A percentile compares a stretch with the other conserved stretches of the same genome.
phyloP scores from a whole-genome alignment of 306 rosid species.

The Castanea sativa region DNA sequence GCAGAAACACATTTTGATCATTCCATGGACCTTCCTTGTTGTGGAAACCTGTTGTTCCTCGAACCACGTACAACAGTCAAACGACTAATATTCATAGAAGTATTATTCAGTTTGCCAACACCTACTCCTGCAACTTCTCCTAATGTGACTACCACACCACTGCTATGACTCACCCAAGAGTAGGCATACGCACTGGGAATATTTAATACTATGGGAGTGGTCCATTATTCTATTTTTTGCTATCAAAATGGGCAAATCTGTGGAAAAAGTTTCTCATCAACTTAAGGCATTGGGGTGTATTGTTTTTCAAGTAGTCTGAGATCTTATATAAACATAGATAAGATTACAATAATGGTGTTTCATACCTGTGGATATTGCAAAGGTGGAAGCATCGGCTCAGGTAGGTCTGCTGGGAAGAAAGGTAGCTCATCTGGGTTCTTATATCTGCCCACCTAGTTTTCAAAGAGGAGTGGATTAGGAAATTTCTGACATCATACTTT shows the following conservation, averaged over 20 bases:
- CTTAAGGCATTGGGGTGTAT: not conserved
- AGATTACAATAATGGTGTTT: not conserved
- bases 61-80: too few relatives aligned
- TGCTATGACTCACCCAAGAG: not conserved
- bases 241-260: not conserved
- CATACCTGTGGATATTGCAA: constrained; percentile 64
- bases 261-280: not conserved
- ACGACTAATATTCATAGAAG: too few relatives aligned
- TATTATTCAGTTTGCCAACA: not conserved
- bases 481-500: not conserved
- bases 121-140: too few relatives aligned
- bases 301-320: constrained; percentile 6
- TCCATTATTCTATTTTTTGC: not conserved
- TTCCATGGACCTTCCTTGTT: not conserved
- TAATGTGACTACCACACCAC: not conserved
- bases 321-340: not conserved
- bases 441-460: constrained; percentile 64
- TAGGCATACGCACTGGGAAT: not conserved
- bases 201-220: not conserved
- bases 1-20: not conserved
- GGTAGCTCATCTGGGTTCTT: constrained; percentile 66
- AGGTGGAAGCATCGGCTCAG: constrained; percentile 58
- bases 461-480: constrained; percentile 23
- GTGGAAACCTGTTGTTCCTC: not conserved
- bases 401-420: constrained; percentile 45